Evolutionary conservation across 2,329 filamentous ascomycete species (phyloP).

Genomic region (Epichloe uncinata): DNA sequence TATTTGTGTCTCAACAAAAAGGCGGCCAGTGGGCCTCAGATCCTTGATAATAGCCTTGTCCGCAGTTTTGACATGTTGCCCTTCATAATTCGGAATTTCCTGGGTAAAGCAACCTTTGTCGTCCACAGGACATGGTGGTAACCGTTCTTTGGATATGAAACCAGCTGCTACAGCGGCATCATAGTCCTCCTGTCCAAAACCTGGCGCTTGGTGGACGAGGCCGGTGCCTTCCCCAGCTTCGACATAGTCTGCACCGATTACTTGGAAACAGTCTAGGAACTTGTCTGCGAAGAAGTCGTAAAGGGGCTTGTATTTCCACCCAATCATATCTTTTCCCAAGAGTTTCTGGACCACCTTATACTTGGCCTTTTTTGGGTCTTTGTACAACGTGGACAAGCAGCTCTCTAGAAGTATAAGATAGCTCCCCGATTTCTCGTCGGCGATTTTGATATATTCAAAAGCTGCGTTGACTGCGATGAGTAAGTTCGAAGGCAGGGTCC

Average conservation of each 20-base stretch:
- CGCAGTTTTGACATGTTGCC: conserved; percentile 14
- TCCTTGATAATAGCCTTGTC: conserved; percentile 16
- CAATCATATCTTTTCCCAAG: conserved; percentile 54
- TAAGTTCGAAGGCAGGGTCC: conserved; percentile 69
- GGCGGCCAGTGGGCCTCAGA: conserved; percentile 11
- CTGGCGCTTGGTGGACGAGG: conserved; percentile 61
- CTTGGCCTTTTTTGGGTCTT: conserved; percentile 68
- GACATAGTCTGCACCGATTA: conserved; percentile 57
- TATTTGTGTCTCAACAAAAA: conserved; percentile 12
- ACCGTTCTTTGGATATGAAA: conserved; percentile 47
- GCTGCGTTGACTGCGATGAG: conserved; percentile 60
- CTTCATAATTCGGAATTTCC: conserved; percentile 13
- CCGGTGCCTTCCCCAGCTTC: conserved; percentile 61
- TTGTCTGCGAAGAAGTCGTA: conserved; percentile 60
- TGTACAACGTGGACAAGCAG: conserved; percentile 47
- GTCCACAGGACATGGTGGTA: conserved; percentile 59
- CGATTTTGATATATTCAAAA: conserved; percentile 66
- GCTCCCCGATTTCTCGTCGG: conserved; percentile 51
- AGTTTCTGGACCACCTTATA: conserved; percentile 55
- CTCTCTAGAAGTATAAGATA: conserved; percentile 58
- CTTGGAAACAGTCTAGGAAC: conserved; percentile 56
- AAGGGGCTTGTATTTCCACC: conserved; percentile 58
- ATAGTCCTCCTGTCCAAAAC: conserved; percentile 70
- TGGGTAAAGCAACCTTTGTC: conserved; percentile 24
- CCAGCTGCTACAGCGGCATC: conserved; percentile 50